These are phyloP conservation scores for Trametes sanguinea DNA, from an alignment of 768 basidiomycete genomes.

Conservation along the genomic window DNA sequence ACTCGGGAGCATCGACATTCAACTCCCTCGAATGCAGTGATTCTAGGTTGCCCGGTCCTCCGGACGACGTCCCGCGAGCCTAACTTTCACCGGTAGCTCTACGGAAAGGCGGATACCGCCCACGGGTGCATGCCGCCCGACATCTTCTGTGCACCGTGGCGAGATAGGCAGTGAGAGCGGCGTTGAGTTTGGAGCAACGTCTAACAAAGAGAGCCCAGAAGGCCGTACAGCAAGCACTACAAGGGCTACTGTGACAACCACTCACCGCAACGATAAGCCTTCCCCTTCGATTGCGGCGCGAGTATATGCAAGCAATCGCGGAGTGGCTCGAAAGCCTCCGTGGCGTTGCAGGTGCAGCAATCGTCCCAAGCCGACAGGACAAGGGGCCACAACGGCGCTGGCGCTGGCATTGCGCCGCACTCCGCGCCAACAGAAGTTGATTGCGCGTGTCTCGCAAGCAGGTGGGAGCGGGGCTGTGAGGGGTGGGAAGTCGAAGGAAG, in stretches of 20 bases:
- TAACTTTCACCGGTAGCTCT: neutral
- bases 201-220: too few relatives aligned
- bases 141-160: neutral
- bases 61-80: neutral
- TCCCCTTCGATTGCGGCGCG: neutral
- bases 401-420: neutral
- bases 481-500: constrained; percentile 10
- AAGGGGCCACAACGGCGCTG: neutral
- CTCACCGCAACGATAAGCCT: too few relatives aligned
- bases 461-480: constrained; percentile 22
- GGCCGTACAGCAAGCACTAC: too few relatives aligned
- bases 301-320: neutral
- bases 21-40: too few relatives aligned
- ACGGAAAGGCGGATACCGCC: neutral
- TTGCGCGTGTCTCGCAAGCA: neutral
- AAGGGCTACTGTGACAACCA: too few relatives aligned
- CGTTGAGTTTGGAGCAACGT: too few relatives aligned
- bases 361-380: neutral
- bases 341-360: neutral
- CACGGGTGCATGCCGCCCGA: neutral
- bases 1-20: too few relatives aligned
- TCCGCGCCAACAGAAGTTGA: neutral
- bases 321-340: neutral
- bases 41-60: neutral
- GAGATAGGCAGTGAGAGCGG: too few relatives aligned